These are phyloP conservation scores for Populus simonii DNA, from an alignment of 345 rosid species.

Conservation along the genomic window DNA sequence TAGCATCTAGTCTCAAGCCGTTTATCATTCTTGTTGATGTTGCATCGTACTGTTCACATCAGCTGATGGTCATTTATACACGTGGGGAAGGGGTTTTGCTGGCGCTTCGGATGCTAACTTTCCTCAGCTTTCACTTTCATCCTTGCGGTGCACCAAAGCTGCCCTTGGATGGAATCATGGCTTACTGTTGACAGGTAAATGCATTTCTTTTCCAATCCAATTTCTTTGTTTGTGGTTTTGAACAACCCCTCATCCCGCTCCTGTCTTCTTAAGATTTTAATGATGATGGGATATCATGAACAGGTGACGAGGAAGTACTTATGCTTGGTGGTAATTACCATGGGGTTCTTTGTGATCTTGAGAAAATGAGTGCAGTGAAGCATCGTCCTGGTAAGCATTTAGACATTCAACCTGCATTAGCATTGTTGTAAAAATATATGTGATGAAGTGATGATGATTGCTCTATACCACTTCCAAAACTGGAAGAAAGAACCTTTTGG, in stretches of 20 bases:
- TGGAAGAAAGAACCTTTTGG: not conserved
- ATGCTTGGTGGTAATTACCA: slow-evolving; percentile 65
- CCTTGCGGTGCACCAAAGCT: slow-evolving; percentile 35
- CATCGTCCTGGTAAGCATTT: slow-evolving; percentile 38
- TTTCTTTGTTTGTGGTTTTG: not conserved
- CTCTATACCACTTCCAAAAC: not conserved
- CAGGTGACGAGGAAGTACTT: slow-evolving; percentile 59
- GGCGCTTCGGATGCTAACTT: slow-evolving; percentile 40
- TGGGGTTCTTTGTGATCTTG: slow-evolving; percentile 45
- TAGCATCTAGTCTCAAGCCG: not conserved
- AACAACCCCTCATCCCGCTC: not conserved
- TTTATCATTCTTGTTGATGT: not conserved
- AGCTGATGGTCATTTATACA: slow-evolving; percentile 62
- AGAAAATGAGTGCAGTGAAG: slow-evolving; percentile 35
- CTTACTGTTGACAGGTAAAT: slow-evolving; percentile 55
- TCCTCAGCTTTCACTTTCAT: slow-evolving; percentile 46
- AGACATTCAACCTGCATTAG: not conserved
- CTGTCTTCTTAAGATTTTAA: not conserved
- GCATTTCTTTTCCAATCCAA: not conserved
- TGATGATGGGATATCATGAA: slow-evolving; percentile 1
- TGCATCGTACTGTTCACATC: slow-evolving; percentile 19
- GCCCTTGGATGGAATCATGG: slow-evolving; percentile 90
- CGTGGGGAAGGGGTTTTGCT: slow-evolving; percentile 83
- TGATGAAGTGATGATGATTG: not conserved
- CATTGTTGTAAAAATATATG: not conserved